phyloP scores from a whole-genome alignment of 1,284 basidiomycete genomes.

The Vanrija sp. region DNA sequence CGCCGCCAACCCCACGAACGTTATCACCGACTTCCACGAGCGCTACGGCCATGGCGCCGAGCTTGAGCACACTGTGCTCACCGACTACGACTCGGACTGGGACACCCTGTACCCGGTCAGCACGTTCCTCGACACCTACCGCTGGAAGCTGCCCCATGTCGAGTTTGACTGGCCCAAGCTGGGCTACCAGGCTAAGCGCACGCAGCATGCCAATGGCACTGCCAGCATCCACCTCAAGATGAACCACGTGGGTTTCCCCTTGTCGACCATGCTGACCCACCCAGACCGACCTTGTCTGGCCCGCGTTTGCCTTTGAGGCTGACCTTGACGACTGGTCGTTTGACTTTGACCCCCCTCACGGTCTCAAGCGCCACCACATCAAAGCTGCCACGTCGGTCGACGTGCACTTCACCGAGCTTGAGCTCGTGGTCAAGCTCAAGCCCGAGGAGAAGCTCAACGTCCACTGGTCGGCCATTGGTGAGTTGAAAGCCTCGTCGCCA shows the following conservation, averaged over 20 bases:
- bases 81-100: constrained; percentile 61
- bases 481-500: constrained; percentile 5
- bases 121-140: constrained; percentile 43
- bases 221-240: constrained; percentile 68
- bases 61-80: constrained; percentile 30
- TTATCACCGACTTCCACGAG: constrained; percentile 66
- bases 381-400: constrained; percentile 56
- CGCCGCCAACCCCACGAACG: constrained; percentile 35
- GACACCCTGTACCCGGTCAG: constrained; percentile 84
- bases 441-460: constrained; percentile 28
- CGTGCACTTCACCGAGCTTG: constrained; percentile 33
- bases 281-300: constrained; percentile 23
- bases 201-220: constrained; percentile 53
- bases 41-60: constrained; percentile 47
- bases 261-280: too few species aligned
- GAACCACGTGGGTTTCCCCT: constrained; percentile 62
- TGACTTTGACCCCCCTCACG: constrained; percentile 67
- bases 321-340: constrained; percentile 84
- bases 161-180: constrained; percentile 42
- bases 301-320: constrained; percentile 86
- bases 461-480: constrained; percentile 45
- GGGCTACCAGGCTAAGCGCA: constrained; percentile 27
- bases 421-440: constrained; percentile 27
- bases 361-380: constrained; percentile 78
- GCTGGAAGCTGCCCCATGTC: constrained; percentile 45